Base-by-base conservation (phyloP, 345 rosid genomes). In the Geranium brycei region DNA sequence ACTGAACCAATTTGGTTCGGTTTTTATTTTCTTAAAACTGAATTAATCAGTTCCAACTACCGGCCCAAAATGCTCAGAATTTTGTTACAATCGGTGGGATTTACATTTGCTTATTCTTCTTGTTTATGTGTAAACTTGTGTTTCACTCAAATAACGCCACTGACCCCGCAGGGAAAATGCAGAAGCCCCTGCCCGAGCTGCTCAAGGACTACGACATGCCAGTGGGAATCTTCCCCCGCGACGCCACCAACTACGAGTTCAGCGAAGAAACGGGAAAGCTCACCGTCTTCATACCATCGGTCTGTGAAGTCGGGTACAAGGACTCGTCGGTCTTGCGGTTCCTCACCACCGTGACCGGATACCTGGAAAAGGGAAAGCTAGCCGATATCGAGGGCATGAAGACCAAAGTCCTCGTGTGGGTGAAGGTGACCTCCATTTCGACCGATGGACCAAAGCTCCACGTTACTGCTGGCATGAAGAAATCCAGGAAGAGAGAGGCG, bases 221-320 rank as follows among this genome's bases (percentile, higher is more conserved):
- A 0, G 67, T 83, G 13, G 99, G 99, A 69, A 87, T 95, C 72
- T 95, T 95, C 72, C 99, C 99, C 16, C 81, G 84, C 32, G 96
- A 93, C 66, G 95, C 99, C 30, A 93, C 95, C 59, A 90, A 91
- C 78, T 93, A 93, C 1, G 97, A 93, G 81, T 93, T 93, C 73
- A 80, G 85, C 51, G 96, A 86, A 76, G 95, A 88, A 70, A 91
- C 95, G 0, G 70, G 82, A 68, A 88, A 82, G 77, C 77, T 93
- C 15, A 82, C 81, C 17, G 96, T 93, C 53, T 84, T 79, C 72
- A 81, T 93, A 65, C 99, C 99, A 0, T 65, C 83, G 55, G 67
- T 82, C 38, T 88, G 95, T 41, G 99, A 93, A 76, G 95, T 91
- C 62, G 97, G 97, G 51, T 93, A 88, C 77, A 88, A 72, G 69